Evolutionary conservation across 2,329 filamentous ascomycete species (phyloP).

Genomic region (Claviceps digitariae): DNA sequence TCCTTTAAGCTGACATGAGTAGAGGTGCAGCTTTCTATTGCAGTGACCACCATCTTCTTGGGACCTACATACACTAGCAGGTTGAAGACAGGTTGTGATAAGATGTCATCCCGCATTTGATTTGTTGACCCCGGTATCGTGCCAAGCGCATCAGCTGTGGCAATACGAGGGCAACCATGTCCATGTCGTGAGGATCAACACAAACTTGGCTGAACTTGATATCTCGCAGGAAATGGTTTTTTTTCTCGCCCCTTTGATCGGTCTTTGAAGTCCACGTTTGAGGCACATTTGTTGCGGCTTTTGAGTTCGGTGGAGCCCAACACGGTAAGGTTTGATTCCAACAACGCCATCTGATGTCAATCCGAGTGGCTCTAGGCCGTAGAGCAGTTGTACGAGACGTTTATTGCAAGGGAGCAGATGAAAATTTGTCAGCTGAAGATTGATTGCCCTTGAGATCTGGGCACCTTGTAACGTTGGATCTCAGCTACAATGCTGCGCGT

Average conservation of each 20-base stretch:
- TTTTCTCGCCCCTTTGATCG: not conserved
- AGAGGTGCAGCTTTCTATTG: not conserved
- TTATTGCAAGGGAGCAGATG: not conserved
- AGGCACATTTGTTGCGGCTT: not conserved
- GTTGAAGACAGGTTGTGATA: not conserved
- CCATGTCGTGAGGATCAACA: not conserved
- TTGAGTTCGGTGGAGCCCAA: not conserved
- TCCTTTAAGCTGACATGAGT: not conserved
- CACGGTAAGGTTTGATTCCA: not conserved
- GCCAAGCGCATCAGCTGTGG: not conserved
- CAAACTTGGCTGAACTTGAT: not conserved
- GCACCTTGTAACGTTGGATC: not conserved
- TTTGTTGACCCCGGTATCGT: not conserved
- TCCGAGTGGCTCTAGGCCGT: not conserved
- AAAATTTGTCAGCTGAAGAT: not conserved
- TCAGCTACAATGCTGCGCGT: not conserved
- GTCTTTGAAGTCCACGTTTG: not conserved
- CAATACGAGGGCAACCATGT: not conserved
- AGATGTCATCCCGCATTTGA: not conserved
- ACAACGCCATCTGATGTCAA: not conserved
- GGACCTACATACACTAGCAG: not conserved
- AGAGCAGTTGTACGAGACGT: not conserved
- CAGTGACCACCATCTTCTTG: not conserved
- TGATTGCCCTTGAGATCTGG: not conserved
- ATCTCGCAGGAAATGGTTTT: not conserved